A percentile compares a stretch with the other conserved stretches of the same genome.
These are phyloP conservation scores for Phytophthora sp. DNA, from an alignment of 352 stramenopile species.

Conservation along the genomic window DNA sequence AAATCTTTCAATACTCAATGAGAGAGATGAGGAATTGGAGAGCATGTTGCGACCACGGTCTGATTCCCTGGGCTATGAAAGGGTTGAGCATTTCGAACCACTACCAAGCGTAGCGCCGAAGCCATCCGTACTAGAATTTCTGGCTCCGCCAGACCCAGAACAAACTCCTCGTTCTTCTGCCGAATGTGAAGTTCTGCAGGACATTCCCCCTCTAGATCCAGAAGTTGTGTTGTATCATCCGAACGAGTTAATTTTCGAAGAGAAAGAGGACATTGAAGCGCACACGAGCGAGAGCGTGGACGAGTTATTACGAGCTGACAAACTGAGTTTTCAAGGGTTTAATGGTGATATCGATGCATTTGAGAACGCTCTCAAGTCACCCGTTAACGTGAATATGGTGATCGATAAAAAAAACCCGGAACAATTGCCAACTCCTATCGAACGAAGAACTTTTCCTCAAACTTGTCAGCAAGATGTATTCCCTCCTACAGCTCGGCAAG, in stretches of 20 bases:
- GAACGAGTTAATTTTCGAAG: background rate
- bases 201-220: constrained; percentile 10
- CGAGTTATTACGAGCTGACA: background rate
- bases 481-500: constrained; percentile 5
- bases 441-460: background rate
- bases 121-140: constrained; percentile 18
- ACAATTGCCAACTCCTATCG: background rate
- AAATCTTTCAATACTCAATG: background rate
- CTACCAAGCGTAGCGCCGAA: constrained; percentile 11
- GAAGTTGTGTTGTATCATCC: constrained; percentile 28
- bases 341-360: background rate
- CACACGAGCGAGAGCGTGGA: background rate
- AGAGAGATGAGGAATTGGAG: background rate
- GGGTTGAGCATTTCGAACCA: constrained; percentile 5
- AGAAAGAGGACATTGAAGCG: background rate
- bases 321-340: constrained; percentile 1
- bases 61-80: constrained; percentile 19
- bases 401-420: background rate
- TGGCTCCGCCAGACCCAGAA: constrained; percentile 3
- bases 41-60: constrained; percentile 6
- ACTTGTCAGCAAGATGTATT: background rate
- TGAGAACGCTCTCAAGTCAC: background rate
- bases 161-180: background rate
- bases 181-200: background rate
- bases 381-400: background rate